Percentiles rank a stretch among this genome's conserved stretches.
These are phyloP conservation scores for Crithidia bombi DNA, from an alignment of 208 protist genomes.

Conservation along the genomic window DNA sequence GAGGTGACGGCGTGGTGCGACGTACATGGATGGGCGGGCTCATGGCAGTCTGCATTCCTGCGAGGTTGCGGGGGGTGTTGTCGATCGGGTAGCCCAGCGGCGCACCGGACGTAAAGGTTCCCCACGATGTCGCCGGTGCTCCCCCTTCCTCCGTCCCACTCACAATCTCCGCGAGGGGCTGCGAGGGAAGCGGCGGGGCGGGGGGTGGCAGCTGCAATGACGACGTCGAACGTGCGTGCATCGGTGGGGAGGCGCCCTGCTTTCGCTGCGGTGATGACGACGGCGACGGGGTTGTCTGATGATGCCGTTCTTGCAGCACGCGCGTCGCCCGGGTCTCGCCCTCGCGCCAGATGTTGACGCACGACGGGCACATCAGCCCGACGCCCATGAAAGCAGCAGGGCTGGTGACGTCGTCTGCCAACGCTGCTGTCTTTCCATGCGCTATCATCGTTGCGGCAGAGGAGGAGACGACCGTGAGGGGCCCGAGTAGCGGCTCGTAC, in stretches of 20 bases:
- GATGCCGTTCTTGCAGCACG: neutral
- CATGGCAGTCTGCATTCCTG: neutral
- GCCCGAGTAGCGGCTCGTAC: conserved; percentile 63
- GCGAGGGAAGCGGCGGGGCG: neutral
- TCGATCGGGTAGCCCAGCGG: conserved; percentile 39
- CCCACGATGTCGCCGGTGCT: conserved; percentile 4
- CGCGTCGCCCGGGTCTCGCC: conserved; percentile 22
- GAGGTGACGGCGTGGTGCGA: neutral
- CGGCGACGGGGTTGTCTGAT: neutral
- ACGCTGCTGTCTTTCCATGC: neutral
- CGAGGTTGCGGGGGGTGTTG: neutral
- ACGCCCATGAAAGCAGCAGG: conserved; percentile 31
- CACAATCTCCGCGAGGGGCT: neutral
- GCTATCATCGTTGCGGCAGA: too few relatives aligned
- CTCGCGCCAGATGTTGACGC: conserved; percentile 39
- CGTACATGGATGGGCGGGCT: neutral
- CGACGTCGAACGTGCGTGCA: neutral
- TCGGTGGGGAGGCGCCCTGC: neutral
- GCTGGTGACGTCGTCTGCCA: neutral
- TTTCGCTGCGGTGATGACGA: neutral
- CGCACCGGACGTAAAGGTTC: conserved; percentile 45
- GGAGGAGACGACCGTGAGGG: neutral
- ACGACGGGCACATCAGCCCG: conserved; percentile 44
- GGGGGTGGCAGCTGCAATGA: conserved; percentile 6
- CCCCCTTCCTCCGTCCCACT: neutral